These are phyloP conservation scores for Metschnikowia reukaufii DNA, from an alignment of 805 yeast genomes.

Conservation along the genomic window DNA sequence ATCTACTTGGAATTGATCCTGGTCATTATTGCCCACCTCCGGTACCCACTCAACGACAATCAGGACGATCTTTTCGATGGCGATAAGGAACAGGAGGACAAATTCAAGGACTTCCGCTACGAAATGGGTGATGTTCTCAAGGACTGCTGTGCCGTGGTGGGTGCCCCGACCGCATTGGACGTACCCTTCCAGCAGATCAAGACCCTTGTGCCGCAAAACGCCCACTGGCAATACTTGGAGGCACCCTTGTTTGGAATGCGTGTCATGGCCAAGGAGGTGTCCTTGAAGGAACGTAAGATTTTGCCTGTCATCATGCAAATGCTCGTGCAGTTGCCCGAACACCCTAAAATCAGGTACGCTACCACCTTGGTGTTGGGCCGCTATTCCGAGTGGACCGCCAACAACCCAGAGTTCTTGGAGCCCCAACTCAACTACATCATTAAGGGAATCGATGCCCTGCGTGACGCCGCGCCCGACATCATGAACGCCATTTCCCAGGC, in stretches of 20 bases:
- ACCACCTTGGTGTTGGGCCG: slow-evolving; percentile 93
- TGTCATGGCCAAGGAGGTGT: slow-evolving; percentile 91
- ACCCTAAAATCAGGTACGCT: slow-evolving; percentile 84
- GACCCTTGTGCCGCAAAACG: slow-evolving; percentile 31
- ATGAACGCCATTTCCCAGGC: slow-evolving; percentile 90
- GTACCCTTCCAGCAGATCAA: slow-evolving; percentile 69
- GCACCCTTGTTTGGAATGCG: slow-evolving; percentile 88
- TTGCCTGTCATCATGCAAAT: slow-evolving; percentile 76
- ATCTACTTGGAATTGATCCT: slow-evolving; percentile 58
- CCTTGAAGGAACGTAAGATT: slow-evolving; percentile 59
- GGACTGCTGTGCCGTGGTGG: slow-evolving; percentile 90
- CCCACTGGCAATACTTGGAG: slow-evolving; percentile 81
- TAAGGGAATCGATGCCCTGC: slow-evolving; percentile 53
- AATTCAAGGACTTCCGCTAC: slow-evolving; percentile 89
- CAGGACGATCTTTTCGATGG: slow-evolving; percentile 51
- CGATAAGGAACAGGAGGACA: slow-evolving; percentile 83
- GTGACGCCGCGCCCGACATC: slow-evolving; percentile 42
- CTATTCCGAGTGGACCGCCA: slow-evolving; percentile 92
- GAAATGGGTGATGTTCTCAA: slow-evolving; percentile 98
- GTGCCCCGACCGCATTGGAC: slow-evolving; percentile 64
- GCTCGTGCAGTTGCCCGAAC: slow-evolving; percentile 73
- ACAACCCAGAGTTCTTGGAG: slow-evolving; percentile 80
- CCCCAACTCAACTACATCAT: slow-evolving; percentile 82
- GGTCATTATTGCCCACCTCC: slow-evolving; percentile 65
- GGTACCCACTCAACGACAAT: slow-evolving; percentile 58